Conservation (phyloP, 306 rosid species). For the Lupinus albus region DNA sequence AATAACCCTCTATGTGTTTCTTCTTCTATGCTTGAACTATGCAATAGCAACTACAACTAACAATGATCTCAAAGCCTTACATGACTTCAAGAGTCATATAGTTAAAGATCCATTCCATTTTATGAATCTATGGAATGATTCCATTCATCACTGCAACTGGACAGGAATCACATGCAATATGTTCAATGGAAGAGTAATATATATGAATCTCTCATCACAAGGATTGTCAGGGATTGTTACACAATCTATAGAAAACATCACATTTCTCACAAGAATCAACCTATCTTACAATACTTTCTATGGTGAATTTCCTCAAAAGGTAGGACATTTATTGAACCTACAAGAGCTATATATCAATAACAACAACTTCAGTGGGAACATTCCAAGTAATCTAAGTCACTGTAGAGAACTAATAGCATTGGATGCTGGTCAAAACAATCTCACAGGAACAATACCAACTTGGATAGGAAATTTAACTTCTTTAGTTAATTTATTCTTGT, state of each 20-base stretch:
- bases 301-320: constrained; percentile 45
- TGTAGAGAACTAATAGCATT: constrained; percentile 39
- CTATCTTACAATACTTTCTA: constrained; percentile 33
- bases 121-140: constrained; percentile 53
- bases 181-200: constrained; percentile 24
- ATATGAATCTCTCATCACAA: constrained; percentile 31
- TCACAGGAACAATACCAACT: constrained; percentile 50
- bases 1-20: not conserved
- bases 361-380: constrained; percentile 43
- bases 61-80: constrained; percentile 44
- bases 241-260: constrained; percentile 51
- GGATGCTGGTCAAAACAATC: constrained; percentile 29
- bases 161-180: constrained; percentile 48
- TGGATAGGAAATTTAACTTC: constrained; percentile 63
- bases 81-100: constrained; percentile 42
- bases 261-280: constrained; percentile 37
- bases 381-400: constrained; percentile 48
- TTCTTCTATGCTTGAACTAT: not conserved
- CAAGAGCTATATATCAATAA: constrained; percentile 26
- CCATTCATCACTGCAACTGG: constrained; percentile 50
- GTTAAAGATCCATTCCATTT: constrained; percentile 42
- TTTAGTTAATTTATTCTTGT: constrained; percentile 20
- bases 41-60: constrained; percentile 13
- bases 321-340: constrained; percentile 39
- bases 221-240: constrained; percentile 38